Percentiles rank a stretch among this genome's conserved stretches.
phyloP scores from a whole-genome alignment of 352 stramenopile species.

The Phytophthora citrophthora region DNA sequence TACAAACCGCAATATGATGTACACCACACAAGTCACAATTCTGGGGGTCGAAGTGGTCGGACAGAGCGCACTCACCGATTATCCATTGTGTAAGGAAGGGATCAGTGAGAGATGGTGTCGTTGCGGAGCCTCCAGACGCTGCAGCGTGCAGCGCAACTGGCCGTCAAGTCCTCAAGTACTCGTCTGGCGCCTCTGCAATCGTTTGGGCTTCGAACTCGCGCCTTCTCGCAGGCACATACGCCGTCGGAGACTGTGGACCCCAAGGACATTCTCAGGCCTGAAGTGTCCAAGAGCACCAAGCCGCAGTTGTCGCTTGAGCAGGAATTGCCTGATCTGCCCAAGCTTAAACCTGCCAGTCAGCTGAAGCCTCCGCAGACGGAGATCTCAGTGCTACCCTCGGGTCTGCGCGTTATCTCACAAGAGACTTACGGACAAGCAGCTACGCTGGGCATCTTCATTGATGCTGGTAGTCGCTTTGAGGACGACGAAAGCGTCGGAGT shows the following conservation, averaged over 20 bases:
- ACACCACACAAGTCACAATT: slow-evolving; percentile 17
- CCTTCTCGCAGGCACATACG: slow-evolving; percentile 50
- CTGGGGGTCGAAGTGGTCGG: slow-evolving; percentile 15
- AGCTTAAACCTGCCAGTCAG: slow-evolving; percentile 86
- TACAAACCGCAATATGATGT: slow-evolving; percentile 20
- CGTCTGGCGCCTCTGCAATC: slow-evolving; percentile 12
- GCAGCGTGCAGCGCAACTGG: slow-evolving; percentile 31
- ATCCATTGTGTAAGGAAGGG: slow-evolving; percentile 1
- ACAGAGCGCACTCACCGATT: slow-evolving; percentile 16
- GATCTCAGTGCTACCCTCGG: slow-evolving; percentile 93
- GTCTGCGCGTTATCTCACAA: slow-evolving; percentile 96
- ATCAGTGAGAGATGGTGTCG: slow-evolving; percentile 25
- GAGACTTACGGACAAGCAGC: slow-evolving; percentile 96
- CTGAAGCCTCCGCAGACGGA: slow-evolving; percentile 89
- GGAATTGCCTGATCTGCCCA: slow-evolving; percentile 73
- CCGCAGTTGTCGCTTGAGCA: slow-evolving; percentile 63
- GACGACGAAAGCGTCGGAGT: slow-evolving; percentile 83
- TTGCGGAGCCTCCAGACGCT: slow-evolving; percentile 41
- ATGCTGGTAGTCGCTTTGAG: slow-evolving; percentile 91
- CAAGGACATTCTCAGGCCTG: slow-evolving; percentile 65
- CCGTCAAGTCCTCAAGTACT: not conserved
- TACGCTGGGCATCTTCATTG: slow-evolving; percentile 94
- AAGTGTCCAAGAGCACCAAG: slow-evolving; percentile 40
- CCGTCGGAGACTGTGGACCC: slow-evolving; percentile 35
- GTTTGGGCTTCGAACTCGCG: slow-evolving; percentile 17